Evolutionary conservation across 2,329 filamentous ascomycete species (phyloP).

Genomic region (Orbilia blumenaviensis): DNA sequence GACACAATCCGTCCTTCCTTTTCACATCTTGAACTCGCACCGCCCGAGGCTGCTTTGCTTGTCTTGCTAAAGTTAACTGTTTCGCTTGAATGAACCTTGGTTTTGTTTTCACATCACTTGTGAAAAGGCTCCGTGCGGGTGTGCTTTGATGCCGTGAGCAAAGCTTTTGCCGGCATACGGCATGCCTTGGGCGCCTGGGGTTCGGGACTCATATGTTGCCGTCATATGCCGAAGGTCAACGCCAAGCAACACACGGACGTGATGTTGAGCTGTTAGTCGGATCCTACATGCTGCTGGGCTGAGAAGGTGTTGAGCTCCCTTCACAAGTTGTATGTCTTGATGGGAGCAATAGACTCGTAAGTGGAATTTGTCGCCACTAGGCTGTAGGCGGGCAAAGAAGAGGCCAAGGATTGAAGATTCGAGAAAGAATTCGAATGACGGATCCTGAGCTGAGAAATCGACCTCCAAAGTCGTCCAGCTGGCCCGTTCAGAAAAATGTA

Average conservation of each 20-base stretch:
- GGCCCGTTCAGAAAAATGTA: background rate
- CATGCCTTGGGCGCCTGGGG: background rate
- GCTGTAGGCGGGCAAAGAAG: background rate
- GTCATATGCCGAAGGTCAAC: constrained; percentile 5
- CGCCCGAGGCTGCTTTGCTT: constrained; percentile 7
- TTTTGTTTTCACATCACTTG: background rate
- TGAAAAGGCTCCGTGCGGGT: constrained; percentile 11
- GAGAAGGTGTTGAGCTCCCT: background rate
- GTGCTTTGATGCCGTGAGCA: constrained; percentile 13
- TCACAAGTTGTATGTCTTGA: background rate
- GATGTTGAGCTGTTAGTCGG: background rate
- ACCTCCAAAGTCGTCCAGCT: background rate
- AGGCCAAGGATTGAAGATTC: background rate
- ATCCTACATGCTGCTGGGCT: background rate
- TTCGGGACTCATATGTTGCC: constrained; percentile 15
- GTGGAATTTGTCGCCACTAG: background rate
- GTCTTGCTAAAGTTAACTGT: too few species aligned
- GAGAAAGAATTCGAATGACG: background rate
- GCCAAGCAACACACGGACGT: constrained; percentile 3
- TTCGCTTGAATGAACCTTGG: background rate
- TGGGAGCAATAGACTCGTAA: background rate
- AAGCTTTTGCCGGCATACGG: background rate
- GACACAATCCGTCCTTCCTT: background rate
- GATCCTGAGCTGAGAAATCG: background rate
- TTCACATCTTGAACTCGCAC: background rate